Conservation (phyloP, 2,329 filamentous ascomycete species). For the Ophiostoma sp. region DNA sequence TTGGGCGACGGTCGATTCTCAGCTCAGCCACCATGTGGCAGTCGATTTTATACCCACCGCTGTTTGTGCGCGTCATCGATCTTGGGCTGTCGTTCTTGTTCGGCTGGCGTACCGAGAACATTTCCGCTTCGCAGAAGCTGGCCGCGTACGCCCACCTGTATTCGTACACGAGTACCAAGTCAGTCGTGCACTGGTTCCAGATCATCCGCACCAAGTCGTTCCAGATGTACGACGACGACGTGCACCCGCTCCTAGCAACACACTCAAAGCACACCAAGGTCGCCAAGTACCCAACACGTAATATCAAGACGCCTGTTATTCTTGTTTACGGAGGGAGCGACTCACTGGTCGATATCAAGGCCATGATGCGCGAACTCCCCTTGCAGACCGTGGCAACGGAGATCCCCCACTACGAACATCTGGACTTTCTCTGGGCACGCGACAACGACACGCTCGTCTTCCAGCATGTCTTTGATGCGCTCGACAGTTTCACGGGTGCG, state of each 20-base stretch:
- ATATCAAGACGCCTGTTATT: conserved; percentile 93
- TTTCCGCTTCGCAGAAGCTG: conserved; percentile 79
- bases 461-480: conserved; percentile 81
- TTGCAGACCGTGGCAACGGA: conserved; percentile 77
- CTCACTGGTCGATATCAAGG: conserved; percentile 85
- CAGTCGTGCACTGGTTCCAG: conserved; percentile 98
- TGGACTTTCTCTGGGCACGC: conserved; percentile 91
- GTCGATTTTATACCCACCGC: conserved; percentile 85
- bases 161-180: conserved; percentile 94
- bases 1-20: conserved; percentile 84
- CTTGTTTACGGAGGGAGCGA: conserved; percentile 91
- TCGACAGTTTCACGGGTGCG: conserved; percentile 63
- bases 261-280: conserved; percentile 88
- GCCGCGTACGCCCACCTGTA: conserved; percentile 94
- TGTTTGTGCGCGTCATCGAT: conserved; percentile 86
- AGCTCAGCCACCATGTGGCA: conserved; percentile 97
- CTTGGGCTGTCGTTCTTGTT: conserved; percentile 76
- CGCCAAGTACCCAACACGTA: conserved; percentile 89
- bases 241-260: conserved; percentile 68
- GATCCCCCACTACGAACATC: conserved; percentile 89
- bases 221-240: conserved; percentile 97
- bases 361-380: conserved; percentile 87
- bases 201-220: conserved; percentile 95
- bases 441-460: conserved; percentile 83
- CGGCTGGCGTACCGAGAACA: conserved; percentile 81